phyloP scores from a whole-genome alignment of 2,329 filamentous ascomycete genomes.

The Zasmidium citrigriseum region DNA sequence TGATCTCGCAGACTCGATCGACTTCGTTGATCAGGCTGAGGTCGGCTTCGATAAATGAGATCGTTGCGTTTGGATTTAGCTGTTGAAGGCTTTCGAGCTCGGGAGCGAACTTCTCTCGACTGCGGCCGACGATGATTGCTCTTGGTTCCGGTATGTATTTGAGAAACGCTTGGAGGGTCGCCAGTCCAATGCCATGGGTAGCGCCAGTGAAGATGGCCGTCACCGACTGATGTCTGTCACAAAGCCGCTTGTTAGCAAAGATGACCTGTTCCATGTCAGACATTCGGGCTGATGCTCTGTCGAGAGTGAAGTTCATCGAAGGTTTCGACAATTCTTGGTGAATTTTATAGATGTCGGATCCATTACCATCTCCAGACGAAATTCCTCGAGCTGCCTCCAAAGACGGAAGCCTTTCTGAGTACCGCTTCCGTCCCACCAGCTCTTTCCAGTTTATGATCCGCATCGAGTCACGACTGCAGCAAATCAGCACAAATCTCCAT shows the following conservation, averaged over 20 bases:
- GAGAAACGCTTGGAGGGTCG: slow-evolving; percentile 1
- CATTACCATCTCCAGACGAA: too few relatives aligned
- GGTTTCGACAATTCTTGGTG: not conserved
- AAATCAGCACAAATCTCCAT: too few relatives aligned
- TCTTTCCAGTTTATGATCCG: too few relatives aligned
- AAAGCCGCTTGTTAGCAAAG: not conserved
- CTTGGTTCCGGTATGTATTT: not conserved
- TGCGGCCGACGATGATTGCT: slow-evolving; percentile 4
- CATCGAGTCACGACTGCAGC: too few relatives aligned
- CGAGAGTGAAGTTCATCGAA: not conserved
- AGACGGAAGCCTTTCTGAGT: too few relatives aligned
- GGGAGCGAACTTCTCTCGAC: not conserved
- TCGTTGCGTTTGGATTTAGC: slow-evolving; percentile 24
- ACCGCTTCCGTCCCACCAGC: too few relatives aligned
- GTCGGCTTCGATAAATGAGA: slow-evolving; percentile 33
- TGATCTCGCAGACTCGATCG: slow-evolving; percentile 29
- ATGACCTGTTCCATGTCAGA: not conserved
- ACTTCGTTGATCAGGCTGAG: slow-evolving; percentile 36
- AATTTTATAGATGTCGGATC: too few relatives aligned
- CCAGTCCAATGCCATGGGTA: slow-evolving; percentile 8
- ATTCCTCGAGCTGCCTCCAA: too few relatives aligned
- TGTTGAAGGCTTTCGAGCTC: not conserved
- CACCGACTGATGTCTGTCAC: not conserved
- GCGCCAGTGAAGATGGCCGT: slow-evolving; percentile 10
- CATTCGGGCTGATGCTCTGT: not conserved